Evolutionary conservation across 31 red algal genomes (phyloP), one percentile per base, ranked within the genome.

Genomic region (Endocladia muricata): DNA sequence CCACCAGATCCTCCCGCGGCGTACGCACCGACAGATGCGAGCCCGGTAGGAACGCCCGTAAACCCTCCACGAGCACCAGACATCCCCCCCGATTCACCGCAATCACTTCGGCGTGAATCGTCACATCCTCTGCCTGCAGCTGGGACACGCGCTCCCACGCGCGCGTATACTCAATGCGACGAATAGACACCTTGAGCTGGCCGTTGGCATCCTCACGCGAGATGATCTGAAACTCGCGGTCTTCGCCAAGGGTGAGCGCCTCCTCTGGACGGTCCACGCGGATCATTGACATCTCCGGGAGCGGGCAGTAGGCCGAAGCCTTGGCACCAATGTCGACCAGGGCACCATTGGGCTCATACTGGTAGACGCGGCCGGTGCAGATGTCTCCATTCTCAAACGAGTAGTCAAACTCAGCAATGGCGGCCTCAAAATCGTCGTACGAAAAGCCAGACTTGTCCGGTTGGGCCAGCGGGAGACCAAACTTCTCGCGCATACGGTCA

Each of bases 261-360:
- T 95, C 74, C 76, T 93, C 85, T 19, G 87, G 79, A 3, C 47
- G 54, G 0, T 89, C 84, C 26, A 86, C 79, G 3, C 47, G 64
- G 55, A 39, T 82, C 68, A 95, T 93, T 8, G 78, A 84, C 71
- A 99, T 77, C 64, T 99, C 96, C 37, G 37, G 21, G 7, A 87
- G 44, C 21, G 96, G 91, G 59, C 91, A 87, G 55, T 80, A 90
- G 8, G 96, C 96, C 3, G 88, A 82, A 2, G 96, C 88, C 73
- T 99, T 99, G 0, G 96, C 96, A 29, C 96, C 96, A 38, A 99
- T 89, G 43, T 99, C 96, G 19, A 99, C 84, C 19, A 99, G 57
- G 1, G 92, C 96, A 22, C 96, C 96, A 62, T 88, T 87, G 31
- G 83, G 88, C 38, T 94, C 91, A 30, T 82, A 81, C 74, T 99